A percentile compares a stretch with the other conserved stretches of the same genome.
Evolutionary conservation across 331 rosid species (phyloP).

Genomic region (Acacia concinna): DNA sequence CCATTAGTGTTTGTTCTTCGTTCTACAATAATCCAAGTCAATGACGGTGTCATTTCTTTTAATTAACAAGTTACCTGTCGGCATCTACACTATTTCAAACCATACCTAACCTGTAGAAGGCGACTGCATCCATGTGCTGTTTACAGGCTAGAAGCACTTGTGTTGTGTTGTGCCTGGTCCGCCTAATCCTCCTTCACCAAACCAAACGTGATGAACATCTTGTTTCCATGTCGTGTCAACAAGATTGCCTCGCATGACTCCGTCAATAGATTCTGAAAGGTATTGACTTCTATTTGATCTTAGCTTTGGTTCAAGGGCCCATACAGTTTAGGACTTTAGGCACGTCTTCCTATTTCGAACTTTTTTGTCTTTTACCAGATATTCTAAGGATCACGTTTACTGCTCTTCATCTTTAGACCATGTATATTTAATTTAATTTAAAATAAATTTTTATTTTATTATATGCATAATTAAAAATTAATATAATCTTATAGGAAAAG

Average conservation of each 20-base stretch:
- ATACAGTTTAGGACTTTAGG: not conserved
- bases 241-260: not conserved
- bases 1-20: not conserved
- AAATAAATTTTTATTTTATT: too few species aligned
- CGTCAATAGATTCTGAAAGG: not conserved
- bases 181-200: not conserved
- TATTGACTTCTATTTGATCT: not conserved
- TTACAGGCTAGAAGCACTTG: not conserved
- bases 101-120: not conserved
- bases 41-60: not conserved
- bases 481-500: too few species aligned
- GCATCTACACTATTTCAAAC: not conserved
- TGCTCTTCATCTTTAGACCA: too few species aligned
- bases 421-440: too few species aligned
- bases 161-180: constrained; percentile 6
- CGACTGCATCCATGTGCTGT: not conserved
- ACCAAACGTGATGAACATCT: constrained; percentile 29
- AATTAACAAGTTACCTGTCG: not conserved
- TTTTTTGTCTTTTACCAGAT: not conserved
- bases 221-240: constrained; percentile 30
- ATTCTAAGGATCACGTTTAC: too few species aligned
- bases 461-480: too few species aligned
- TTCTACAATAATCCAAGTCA: not conserved
- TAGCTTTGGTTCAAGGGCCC: not conserved
- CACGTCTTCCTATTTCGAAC: not conserved